These are phyloP conservation scores for Populus hybrid DNA, from an alignment of 441 rosid genomes.

Conservation along the genomic window DNA sequence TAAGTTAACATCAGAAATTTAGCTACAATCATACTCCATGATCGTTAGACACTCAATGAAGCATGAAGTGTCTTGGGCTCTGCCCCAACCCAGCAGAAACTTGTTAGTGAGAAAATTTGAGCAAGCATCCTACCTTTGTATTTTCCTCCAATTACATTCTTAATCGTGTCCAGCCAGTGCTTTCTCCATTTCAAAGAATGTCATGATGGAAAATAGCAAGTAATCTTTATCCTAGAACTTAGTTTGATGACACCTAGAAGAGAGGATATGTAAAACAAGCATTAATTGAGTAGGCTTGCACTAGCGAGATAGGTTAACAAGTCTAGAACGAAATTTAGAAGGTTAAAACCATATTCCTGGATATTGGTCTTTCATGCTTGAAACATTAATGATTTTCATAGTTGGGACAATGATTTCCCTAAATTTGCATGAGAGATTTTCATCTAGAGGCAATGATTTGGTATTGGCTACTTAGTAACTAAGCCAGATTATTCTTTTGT, in stretches of 20 bases:
- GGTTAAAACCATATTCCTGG: not conserved
- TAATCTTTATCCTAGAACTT: not conserved
- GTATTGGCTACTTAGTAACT: not conserved
- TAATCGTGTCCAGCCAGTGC: not conserved
- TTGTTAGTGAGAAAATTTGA: not conserved
- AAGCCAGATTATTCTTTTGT: not conserved
- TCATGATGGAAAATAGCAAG: not conserved
- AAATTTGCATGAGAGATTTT: no score
- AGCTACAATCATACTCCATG: not conserved
- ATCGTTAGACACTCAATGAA: not conserved
- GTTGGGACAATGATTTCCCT: not conserved
- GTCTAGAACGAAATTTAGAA: not conserved
- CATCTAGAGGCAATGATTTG: not conserved
- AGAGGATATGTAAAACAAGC: not conserved
- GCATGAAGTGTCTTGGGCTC: not conserved
- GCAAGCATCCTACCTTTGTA: no score
- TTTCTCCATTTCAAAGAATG: not conserved
- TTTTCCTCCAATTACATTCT: no score
- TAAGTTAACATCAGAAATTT: conserved; percentile 26
- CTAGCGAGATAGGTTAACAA: not conserved
- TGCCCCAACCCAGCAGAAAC: not conserved
- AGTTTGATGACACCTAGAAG: not conserved
- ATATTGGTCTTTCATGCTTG: not conserved
- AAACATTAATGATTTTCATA: not conserved
- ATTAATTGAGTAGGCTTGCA: not conserved